phyloP scores from a whole-genome alignment of 805 yeast genomes.

The Danielia oregonensis region DNA sequence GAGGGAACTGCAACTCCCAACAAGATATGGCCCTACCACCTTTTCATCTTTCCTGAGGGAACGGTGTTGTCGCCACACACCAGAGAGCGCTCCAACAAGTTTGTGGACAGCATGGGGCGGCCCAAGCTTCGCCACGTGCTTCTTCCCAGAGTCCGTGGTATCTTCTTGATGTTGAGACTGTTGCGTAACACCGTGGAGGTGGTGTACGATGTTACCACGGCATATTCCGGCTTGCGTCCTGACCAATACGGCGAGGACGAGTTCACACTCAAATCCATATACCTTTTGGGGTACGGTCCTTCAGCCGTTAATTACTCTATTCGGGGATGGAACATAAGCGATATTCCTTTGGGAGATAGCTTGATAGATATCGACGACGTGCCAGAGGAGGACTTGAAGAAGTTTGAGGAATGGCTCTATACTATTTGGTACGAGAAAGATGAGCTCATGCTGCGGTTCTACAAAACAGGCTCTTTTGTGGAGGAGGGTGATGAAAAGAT shows the following conservation, averaged over 20 bases:
- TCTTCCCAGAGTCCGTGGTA: slow-evolving; percentile 81
- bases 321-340: slow-evolving; percentile 50
- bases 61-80: slow-evolving; percentile 77
- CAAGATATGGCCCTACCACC: slow-evolving; percentile 46
- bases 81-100: slow-evolving; percentile 51
- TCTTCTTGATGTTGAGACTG: slow-evolving; percentile 59
- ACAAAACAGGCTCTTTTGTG: slow-evolving; percentile 50
- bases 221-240: slow-evolving; percentile 65
- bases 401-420: slow-evolving; percentile 73
- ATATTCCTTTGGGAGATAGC: slow-evolving; percentile 55
- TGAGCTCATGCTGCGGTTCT: slow-evolving; percentile 57
- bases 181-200: slow-evolving; percentile 50
- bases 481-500: slow-evolving; percentile 24
- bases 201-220: slow-evolving; percentile 81
- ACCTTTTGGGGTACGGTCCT: slow-evolving; percentile 72
- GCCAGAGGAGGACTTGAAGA: slow-evolving; percentile 36
- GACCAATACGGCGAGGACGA: slow-evolving; percentile 73
- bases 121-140: slow-evolving; percentile 59
- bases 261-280: slow-evolving; percentile 62
- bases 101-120: slow-evolving; percentile 48
- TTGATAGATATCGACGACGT: slow-evolving; percentile 43
- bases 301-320: slow-evolving; percentile 59
- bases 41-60: slow-evolving; percentile 90
- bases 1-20: slow-evolving; percentile 17
- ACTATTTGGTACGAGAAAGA: slow-evolving; percentile 79